Evolutionary conservation across 2,329 filamentous ascomycete species (phyloP).

Genomic region (Phoma sp.): DNA sequence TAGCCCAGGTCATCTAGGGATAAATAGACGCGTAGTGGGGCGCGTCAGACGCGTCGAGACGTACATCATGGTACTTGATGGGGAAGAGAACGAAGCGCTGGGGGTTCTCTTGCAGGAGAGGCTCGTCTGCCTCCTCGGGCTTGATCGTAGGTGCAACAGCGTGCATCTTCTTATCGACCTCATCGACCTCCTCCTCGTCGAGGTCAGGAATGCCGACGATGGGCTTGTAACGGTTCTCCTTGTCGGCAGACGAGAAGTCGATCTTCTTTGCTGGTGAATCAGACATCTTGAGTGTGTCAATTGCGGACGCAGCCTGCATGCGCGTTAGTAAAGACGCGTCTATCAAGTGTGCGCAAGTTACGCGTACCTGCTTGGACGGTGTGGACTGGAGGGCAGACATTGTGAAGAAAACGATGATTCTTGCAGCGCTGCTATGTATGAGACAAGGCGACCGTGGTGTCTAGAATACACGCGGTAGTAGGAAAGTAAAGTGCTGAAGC

Average conservation of each 20-base stretch:
- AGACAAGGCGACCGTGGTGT: constrained; percentile 23
- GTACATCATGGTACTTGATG: constrained; percentile 98
- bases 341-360: constrained; percentile 40
- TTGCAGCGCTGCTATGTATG: constrained; percentile 16
- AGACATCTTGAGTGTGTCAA: constrained; percentile 86
- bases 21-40: constrained; percentile 67
- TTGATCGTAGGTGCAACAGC: constrained; percentile 61
- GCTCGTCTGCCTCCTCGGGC: constrained; percentile 80
- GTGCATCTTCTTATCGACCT: constrained; percentile 59
- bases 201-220: constrained; percentile 60
- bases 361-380: constrained; percentile 74
- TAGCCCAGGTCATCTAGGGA: constrained; percentile 30
- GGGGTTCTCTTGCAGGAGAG: constrained; percentile 92
- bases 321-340: constrained; percentile 49
- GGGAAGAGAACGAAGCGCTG: constrained; percentile 97
- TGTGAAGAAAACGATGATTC: constrained; percentile 45
- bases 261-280: constrained; percentile 92
- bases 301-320: constrained; percentile 79
- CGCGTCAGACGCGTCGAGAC: constrained; percentile 57
- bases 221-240: constrained; percentile 78
- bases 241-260: constrained; percentile 74
- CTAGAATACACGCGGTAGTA: constrained; percentile 29
- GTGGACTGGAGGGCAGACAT: constrained; percentile 78
- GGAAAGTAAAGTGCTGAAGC: constrained; percentile 30
- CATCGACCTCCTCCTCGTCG: constrained; percentile 44